These are phyloP conservation scores for Mrakia hoshinonis DNA, from an alignment of 768 basidiomycete genomes.

Conservation along the genomic window DNA sequence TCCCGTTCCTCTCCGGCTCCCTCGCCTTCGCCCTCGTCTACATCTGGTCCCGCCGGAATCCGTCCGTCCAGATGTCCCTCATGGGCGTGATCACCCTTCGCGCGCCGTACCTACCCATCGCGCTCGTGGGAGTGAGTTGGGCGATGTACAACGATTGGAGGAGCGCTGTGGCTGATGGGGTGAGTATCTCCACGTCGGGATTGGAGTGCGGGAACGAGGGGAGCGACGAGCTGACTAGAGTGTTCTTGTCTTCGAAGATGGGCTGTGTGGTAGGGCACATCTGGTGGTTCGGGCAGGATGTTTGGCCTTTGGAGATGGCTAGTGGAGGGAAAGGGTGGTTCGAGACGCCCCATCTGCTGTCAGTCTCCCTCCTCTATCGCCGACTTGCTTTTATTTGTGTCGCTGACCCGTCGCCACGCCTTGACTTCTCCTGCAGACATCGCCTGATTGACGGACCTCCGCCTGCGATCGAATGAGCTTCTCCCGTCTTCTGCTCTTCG, in stretches of 20 bases:
- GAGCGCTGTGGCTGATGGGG: slow-evolving; percentile 67
- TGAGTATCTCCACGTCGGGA: slow-evolving; percentile 47
- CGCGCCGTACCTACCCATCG: slow-evolving; percentile 87
- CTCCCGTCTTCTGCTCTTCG: neutral
- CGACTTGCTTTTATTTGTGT: neutral
- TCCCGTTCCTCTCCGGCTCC: slow-evolving; percentile 86
- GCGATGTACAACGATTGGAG: slow-evolving; percentile 30
- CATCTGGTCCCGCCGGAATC: slow-evolving; percentile 91
- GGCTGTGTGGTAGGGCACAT: slow-evolving; percentile 23
- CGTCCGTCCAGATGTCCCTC: slow-evolving; percentile 86
- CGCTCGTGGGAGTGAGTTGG: slow-evolving; percentile 72
- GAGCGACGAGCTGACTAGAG: slow-evolving; percentile 27
- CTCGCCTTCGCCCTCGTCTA: slow-evolving; percentile 90
- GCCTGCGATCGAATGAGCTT: neutral
- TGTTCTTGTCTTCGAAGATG: slow-evolving; percentile 5
- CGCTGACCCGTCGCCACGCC: neutral
- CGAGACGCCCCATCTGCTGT: slow-evolving; percentile 25
- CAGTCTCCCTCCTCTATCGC: neutral
- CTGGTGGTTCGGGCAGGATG: slow-evolving; percentile 24
- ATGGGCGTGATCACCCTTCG: slow-evolving; percentile 89
- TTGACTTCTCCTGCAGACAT: neutral
- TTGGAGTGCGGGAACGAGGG: slow-evolving; percentile 29
- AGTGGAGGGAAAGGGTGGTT: slow-evolving; percentile 21
- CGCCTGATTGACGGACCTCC: slow-evolving; percentile 4
- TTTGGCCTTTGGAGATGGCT: slow-evolving; percentile 23